Evolutionary conservation across 345 rosid species (phyloP).

Genomic region (Salix brachista): DNA sequence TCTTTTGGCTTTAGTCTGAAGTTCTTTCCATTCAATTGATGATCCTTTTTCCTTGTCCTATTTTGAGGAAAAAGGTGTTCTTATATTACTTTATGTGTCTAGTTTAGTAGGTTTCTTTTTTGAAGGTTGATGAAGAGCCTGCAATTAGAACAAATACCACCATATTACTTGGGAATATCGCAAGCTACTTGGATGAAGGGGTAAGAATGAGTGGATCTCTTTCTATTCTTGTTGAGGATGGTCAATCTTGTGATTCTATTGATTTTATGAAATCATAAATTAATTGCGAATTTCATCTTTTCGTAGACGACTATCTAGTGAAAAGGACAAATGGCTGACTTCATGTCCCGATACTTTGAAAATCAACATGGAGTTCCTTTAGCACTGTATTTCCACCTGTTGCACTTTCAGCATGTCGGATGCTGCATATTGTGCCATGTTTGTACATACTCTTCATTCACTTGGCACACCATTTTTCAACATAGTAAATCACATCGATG

Average conservation of each 20-base stretch:
- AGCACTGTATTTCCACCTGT: conserved; percentile 96
- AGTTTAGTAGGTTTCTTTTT: conserved; percentile 19
- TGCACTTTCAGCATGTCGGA: conserved; percentile 99
- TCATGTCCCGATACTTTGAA: conserved; percentile 97
- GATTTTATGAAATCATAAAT: background rate
- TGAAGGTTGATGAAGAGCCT: conserved; percentile 97
- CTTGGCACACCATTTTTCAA: conserved; percentile 98
- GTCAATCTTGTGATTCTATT: background rate
- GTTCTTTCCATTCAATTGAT: background rate
- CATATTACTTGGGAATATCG: conserved; percentile 94
- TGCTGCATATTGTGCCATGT: conserved; percentile 97
- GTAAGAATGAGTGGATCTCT: no score
- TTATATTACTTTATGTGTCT: background rate
- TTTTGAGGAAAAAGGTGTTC: background rate
- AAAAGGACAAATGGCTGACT: conserved; percentile 96
- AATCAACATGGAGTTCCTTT: conserved; percentile 98
- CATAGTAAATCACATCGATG: conserved; percentile 98
- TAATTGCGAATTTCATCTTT: conserved; percentile 46
- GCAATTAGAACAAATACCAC: conserved; percentile 98
- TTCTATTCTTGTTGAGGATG: conserved; percentile 4
- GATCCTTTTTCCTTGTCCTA: background rate
- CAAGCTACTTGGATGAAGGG: conserved; percentile 20
- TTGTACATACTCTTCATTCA: conserved; percentile 93
- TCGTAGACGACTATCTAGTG: conserved; percentile 75
- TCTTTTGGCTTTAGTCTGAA: background rate